These are phyloP conservation scores for Quercus lobata DNA, from an alignment of 331 rosid species.

Conservation along the genomic window DNA sequence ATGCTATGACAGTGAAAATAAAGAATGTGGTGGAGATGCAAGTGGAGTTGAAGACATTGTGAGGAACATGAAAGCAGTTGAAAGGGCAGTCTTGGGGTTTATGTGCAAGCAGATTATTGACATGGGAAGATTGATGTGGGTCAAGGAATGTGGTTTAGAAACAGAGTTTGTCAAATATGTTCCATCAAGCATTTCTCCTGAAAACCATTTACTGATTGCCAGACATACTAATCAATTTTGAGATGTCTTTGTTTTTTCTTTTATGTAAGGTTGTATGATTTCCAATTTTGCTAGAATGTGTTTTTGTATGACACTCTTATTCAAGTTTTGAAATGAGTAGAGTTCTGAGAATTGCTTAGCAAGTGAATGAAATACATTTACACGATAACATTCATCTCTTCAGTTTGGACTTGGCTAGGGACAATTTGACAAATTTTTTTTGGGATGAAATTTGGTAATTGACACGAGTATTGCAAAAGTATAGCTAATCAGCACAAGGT, in stretches of 20 bases:
- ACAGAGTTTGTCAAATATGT: conserved; percentile 73
- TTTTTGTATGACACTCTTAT: background rate
- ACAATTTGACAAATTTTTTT: too few relatives aligned
- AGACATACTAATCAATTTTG: conserved; percentile 4
- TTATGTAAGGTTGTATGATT: background rate
- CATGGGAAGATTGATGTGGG: conserved; percentile 82
- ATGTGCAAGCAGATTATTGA: conserved; percentile 95
- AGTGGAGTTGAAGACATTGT: conserved; percentile 50
- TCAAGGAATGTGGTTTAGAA: conserved; percentile 61
- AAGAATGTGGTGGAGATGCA: conserved; percentile 26
- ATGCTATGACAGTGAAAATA: conserved; percentile 42
- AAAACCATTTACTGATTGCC: conserved; percentile 80
- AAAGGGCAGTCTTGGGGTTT: conserved; percentile 80
- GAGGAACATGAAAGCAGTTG: conserved; percentile 57
- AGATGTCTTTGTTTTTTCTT: background rate
- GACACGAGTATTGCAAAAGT: too few relatives aligned
- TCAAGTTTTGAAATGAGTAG: background rate
- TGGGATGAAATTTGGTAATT: too few relatives aligned
- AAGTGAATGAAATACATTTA: background rate
- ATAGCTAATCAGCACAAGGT: too few relatives aligned
- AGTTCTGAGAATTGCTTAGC: background rate
- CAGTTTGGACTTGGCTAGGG: too few relatives aligned
- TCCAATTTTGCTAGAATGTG: background rate
- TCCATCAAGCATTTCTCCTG: conserved; percentile 75
- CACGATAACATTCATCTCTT: too few relatives aligned